These are phyloP conservation scores for Claviceps sp. DNA, from an alignment of 2,329 filamentous ascomycete genomes.

Conservation along the genomic window DNA sequence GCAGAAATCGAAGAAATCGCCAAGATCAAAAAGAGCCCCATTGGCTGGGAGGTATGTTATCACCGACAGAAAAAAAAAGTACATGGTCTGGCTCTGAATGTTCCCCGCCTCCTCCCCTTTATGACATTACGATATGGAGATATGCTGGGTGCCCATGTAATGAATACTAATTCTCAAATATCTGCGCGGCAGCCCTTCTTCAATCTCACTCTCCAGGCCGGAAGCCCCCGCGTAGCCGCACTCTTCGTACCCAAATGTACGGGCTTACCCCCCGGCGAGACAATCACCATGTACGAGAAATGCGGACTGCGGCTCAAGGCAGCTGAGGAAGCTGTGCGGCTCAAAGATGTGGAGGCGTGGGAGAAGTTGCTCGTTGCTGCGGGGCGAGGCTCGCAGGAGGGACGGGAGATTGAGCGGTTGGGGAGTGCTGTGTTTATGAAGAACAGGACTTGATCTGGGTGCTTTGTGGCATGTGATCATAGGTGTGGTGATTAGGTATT, in stretches of 20 bases:
- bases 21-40: constrained; percentile 71
- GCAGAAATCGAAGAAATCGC: constrained; percentile 78
- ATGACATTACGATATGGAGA: background rate
- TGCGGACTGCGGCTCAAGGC: constrained; percentile 83
- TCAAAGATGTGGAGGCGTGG: constrained; percentile 66
- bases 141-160: background rate
- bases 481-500: background rate
- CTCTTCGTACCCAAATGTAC: constrained; percentile 82
- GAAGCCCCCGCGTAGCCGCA: constrained; percentile 75
- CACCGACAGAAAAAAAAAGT: background rate
- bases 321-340: constrained; percentile 77
- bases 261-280: constrained; percentile 50
- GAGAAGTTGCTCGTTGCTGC: constrained; percentile 62
- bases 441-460: constrained; percentile 3
- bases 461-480: background rate
- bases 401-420: constrained; percentile 70
- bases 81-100: background rate
- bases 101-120: background rate
- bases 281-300: constrained; percentile 89
- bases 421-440: constrained; percentile 45
- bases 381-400: constrained; percentile 51
- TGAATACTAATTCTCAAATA: background rate
- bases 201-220: constrained; percentile 75
- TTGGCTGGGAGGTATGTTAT: constrained; percentile 77
- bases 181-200: constrained; percentile 58